Conservation (phyloP, 106 monocot species). For the Acorus calamus region DNA sequence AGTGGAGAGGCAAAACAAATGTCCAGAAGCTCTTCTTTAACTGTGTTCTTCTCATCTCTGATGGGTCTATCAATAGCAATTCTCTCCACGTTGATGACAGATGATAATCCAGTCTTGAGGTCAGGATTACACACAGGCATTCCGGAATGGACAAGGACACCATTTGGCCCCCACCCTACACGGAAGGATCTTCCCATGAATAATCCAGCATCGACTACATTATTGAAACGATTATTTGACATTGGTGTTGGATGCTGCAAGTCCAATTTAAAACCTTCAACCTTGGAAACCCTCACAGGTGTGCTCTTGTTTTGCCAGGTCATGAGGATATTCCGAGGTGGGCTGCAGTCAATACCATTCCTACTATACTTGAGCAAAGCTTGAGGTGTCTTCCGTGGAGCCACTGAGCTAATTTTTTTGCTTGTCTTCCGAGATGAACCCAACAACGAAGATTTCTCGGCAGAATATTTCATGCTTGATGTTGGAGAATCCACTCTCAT, state of each 20-base stretch:
- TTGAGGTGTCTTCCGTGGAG: slow-evolving; percentile 32
- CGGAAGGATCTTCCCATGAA: slow-evolving; percentile 99
- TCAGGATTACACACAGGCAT: slow-evolving; percentile 39
- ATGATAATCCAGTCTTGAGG: slow-evolving; percentile 43
- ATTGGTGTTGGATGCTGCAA: slow-evolving; percentile 52
- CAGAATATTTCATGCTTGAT: slow-evolving; percentile 34
- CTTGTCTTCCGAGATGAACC: slow-evolving; percentile 32
- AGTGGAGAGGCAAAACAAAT: slow-evolving; percentile 57
- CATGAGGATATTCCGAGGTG: slow-evolving; percentile 56
- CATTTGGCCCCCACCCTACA: slow-evolving; percentile 98
- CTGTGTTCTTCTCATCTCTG: slow-evolving; percentile 64
- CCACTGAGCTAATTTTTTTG: slow-evolving; percentile 23
- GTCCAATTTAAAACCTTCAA: slow-evolving; percentile 77
- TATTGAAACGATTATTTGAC: slow-evolving; percentile 33
- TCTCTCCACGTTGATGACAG: slow-evolving; percentile 64
- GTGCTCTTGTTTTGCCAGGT: slow-evolving; percentile 60
- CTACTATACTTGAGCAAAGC: slow-evolving; percentile 66
- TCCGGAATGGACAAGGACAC: slow-evolving; percentile 78
- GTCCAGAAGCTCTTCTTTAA: slow-evolving; percentile 69
- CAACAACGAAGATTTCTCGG: slow-evolving; percentile 30
- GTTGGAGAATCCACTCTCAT: slow-evolving; percentile 42
- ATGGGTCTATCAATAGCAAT: slow-evolving; percentile 55
- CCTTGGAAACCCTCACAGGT: slow-evolving; percentile 37
- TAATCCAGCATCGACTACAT: slow-evolving; percentile 74
- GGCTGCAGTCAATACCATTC: slow-evolving; percentile 25